Percentiles rank a stretch among this genome's conserved stretches.
These are phyloP conservation scores for Quercus mongolica DNA, from an alignment of 306 rosid species.

Conservation along the genomic window DNA sequence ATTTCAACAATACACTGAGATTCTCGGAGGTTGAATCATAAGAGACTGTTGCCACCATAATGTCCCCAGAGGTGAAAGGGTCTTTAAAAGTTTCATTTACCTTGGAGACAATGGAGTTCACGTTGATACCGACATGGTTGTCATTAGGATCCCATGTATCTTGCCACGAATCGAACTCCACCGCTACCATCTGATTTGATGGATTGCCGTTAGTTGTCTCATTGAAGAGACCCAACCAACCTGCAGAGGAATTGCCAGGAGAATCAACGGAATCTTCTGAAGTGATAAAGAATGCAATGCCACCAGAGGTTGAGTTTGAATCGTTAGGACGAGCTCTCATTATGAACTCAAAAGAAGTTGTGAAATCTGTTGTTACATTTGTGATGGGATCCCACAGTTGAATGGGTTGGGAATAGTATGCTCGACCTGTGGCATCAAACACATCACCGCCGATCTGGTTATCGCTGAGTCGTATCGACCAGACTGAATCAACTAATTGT, in stretches of 20 bases:
- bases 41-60: neutral
- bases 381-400: neutral
- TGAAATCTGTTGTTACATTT: neutral
- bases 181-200: constrained; percentile 24
- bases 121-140: constrained; percentile 38
- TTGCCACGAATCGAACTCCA: constrained; percentile 40
- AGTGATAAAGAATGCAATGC: constrained; percentile 15
- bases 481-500: neutral
- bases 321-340: neutral
- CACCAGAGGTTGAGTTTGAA: neutral
- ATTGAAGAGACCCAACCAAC: constrained; percentile 5
- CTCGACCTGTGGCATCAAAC: neutral
- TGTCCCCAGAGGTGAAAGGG: neutral
- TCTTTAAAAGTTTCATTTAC: constrained; percentile 8
- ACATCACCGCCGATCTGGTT: neutral
- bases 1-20: neutral
- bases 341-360: neutral
- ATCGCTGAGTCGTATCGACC: neutral
- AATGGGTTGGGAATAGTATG: neutral
- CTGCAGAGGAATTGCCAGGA: neutral
- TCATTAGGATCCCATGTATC: constrained; percentile 23
- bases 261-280: neutral
- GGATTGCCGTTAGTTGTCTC: neutral
- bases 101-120: constrained; percentile 33
- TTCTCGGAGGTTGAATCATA: neutral